These are phyloP conservation scores for Debaryomyces maramus DNA, from an alignment of 805 yeast species.

Conservation along the genomic window DNA sequence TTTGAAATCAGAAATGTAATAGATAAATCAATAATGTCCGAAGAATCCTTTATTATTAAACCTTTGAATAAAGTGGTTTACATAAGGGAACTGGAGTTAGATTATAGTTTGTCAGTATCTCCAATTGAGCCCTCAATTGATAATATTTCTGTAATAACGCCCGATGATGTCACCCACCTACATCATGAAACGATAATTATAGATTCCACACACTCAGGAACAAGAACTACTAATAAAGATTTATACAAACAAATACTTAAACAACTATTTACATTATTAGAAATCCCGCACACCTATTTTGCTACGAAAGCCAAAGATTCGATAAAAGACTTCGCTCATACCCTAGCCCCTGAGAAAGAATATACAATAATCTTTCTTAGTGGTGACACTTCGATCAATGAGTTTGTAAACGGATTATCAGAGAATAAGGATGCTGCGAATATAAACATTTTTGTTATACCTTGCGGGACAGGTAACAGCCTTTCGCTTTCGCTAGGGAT, in stretches of 20 bases:
- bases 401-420: slow-evolving; percentile 59
- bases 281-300: slow-evolving; percentile 39
- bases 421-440: slow-evolving; percentile 2
- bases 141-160: background rate
- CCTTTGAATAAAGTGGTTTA: background rate
- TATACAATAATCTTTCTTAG: slow-evolving; percentile 61
- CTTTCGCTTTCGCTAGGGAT: slow-evolving; percentile 61
- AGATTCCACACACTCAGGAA: slow-evolving; percentile 55
- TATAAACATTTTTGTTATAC: slow-evolving; percentile 45
- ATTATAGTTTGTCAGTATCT: background rate
- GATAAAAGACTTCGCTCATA: slow-evolving; percentile 40
- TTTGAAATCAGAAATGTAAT: too few species aligned
- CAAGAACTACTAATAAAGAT: slow-evolving; percentile 25
- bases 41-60: background rate
- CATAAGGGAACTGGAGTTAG: background rate
- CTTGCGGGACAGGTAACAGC: slow-evolving; percentile 89
- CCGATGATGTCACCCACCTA: slow-evolving; percentile 2
- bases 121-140: background rate
- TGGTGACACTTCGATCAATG: slow-evolving; percentile 85
- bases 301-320: slow-evolving; percentile 42
- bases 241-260: slow-evolving; percentile 43
- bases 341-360: slow-evolving; percentile 17
- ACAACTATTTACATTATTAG: slow-evolving; percentile 47
- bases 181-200: slow-evolving; percentile 28
- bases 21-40: too few species aligned